Conservation (phyloP, 169 alveolate species). For the Eimeria falciformis region DNA sequence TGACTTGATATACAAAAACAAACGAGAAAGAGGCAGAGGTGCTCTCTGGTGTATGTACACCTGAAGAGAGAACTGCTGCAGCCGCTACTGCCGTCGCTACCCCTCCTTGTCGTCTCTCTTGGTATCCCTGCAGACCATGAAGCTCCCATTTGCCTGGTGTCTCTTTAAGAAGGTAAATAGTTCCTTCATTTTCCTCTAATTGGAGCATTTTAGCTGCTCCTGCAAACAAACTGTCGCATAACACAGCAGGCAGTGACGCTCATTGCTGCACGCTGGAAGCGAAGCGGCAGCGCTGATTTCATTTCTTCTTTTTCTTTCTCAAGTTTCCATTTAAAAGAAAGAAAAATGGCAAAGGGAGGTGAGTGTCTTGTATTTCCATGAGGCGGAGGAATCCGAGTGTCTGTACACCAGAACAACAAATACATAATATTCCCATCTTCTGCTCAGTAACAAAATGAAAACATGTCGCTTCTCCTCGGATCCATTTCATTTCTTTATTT, state of each 20-base stretch:
- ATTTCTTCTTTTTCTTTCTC: not conserved
- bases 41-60: too few species aligned
- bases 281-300: slow-evolving; percentile 54
- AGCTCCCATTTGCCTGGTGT: not conserved
- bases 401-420: too few species aligned
- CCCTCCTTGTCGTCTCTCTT: slow-evolving; percentile 52
- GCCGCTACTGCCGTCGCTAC: slow-evolving; percentile 67
- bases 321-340: not conserved
- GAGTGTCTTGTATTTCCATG: not conserved
- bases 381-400: not conserved
- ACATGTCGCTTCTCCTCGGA: too few species aligned
- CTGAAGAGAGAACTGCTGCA: slow-evolving; percentile 30
- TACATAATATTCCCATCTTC: too few species aligned
- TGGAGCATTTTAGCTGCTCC: not conserved
- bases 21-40: too few species aligned
- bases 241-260: not conserved
- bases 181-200: not conserved
- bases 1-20: too few species aligned
- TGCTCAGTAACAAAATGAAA: not conserved
- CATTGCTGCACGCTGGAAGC: slow-evolving; percentile 41
- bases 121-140: slow-evolving; percentile 11
- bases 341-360: slow-evolving; percentile 68
- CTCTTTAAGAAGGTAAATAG: slow-evolving; percentile 13
- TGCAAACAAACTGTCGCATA: too few species aligned
- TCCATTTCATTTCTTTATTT: too few species aligned